Evolutionary conservation across 768 basidiomycete genomes (phyloP).

Genomic region (Podaxis sp.): DNA sequence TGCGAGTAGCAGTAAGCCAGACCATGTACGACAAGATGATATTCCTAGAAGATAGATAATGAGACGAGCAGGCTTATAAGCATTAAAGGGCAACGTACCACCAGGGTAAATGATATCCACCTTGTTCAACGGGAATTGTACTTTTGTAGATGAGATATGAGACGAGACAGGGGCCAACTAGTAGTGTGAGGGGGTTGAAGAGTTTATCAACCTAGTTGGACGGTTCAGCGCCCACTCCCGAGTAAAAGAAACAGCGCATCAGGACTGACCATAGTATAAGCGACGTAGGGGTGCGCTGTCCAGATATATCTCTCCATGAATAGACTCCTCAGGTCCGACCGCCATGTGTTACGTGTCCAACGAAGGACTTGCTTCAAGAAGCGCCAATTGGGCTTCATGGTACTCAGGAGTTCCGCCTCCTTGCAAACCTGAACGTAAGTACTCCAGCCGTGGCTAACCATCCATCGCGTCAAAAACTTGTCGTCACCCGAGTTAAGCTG

Average conservation of each 20-base stretch:
- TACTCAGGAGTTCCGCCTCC: constrained; percentile 83
- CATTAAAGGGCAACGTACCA: constrained; percentile 47
- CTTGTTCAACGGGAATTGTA: constrained; percentile 60
- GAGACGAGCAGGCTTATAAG: not conserved
- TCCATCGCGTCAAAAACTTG: constrained; percentile 94
- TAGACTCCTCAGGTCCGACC: constrained; percentile 82
- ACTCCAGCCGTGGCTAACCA: constrained; percentile 94
- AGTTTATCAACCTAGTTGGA: constrained; percentile 70
- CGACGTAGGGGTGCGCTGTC: constrained; percentile 88
- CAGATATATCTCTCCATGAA: constrained; percentile 89
- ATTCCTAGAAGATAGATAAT: constrained; percentile 45
- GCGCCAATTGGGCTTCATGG: constrained; percentile 97
- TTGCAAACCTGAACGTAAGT: constrained; percentile 90
- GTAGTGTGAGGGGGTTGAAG: constrained; percentile 83
- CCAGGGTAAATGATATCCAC: constrained; percentile 81
- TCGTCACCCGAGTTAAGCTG: constrained; percentile 94
- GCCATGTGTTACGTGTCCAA: constrained; percentile 95
- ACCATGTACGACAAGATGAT: constrained; percentile 64
- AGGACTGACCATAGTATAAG: constrained; percentile 86
- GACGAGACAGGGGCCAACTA: constrained; percentile 82
- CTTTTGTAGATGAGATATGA: constrained; percentile 76
- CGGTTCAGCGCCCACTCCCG: constrained; percentile 3
- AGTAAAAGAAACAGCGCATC: constrained; percentile 33
- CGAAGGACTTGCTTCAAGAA: constrained; percentile 92
- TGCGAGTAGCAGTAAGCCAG: constrained; percentile 71